A percentile compares a stretch with the other conserved stretches of the same genome.
Evolutionary conservation across 2,329 filamentous ascomycete genomes (phyloP).

Genomic region (Arthrobotrys sphaeroides): DNA sequence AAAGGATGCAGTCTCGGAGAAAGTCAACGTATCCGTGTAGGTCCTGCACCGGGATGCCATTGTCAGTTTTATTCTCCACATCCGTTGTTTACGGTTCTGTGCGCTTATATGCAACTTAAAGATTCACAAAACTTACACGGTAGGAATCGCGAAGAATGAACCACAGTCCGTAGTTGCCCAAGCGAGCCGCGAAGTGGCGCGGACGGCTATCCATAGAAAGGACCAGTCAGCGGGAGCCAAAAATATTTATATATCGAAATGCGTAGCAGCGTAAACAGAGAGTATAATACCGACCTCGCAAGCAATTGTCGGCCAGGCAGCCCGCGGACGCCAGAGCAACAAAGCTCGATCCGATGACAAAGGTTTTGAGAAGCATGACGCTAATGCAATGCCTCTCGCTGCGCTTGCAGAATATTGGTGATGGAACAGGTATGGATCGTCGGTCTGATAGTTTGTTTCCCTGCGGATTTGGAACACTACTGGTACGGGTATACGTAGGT

Average conservation of each 20-base stretch:
- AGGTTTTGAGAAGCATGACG: constrained; percentile 1
- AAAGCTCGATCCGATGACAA: constrained; percentile 14
- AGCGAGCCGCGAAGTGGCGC: background rate
- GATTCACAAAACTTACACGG: constrained; percentile 28
- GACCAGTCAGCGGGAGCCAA: background rate
- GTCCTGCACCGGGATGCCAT: background rate
- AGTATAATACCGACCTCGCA: constrained; percentile 7
- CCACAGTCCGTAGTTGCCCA: background rate
- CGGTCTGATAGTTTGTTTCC: too few species aligned
- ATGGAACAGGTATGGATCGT: too few species aligned
- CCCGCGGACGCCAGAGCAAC: background rate
- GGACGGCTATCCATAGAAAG: background rate
- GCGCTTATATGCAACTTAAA: too few species aligned
- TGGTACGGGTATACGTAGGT: too few species aligned
- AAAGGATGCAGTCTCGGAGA: constrained; percentile 9
- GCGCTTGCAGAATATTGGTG: too few species aligned
- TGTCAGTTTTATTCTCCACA: too few species aligned
- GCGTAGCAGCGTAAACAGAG: background rate
- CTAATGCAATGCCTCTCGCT: background rate
- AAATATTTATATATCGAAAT: background rate
- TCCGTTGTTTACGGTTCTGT: too few species aligned
- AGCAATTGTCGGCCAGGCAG: constrained; percentile 12
- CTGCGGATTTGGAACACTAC: too few species aligned
- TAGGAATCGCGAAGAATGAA: constrained; percentile 20
- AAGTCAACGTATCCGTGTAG: constrained; percentile 19